Evolutionary conservation across 1,284 basidiomycete species (phyloP), one percentile per base, ranked within the genome.

Genomic region (Trichosporon coremiiforme): DNA sequence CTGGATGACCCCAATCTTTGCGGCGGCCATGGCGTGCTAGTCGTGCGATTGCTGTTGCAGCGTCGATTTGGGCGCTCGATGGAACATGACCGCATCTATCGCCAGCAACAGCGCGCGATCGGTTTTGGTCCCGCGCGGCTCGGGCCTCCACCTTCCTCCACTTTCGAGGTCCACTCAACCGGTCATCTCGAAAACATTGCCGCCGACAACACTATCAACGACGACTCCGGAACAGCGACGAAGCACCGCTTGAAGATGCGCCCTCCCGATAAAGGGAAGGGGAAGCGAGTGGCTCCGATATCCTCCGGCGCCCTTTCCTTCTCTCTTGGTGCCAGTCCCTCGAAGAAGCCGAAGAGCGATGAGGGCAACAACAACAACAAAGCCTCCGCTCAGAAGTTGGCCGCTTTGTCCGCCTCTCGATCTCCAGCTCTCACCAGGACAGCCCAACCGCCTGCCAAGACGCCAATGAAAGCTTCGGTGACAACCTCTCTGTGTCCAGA

Each of bases 1-100:
- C 73, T 82, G 79, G 9, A 80, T 64, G 7, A 76, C 69, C 7
- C 73, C 77, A 47, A 78, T 70, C 67, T 79, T 77, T 36, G 65
- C 53, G 74, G 75, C 75, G 20, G 77, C 72, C 77, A 80, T 79
- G n/a, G 65, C 74, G 68, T 35, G 15, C 22, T 64, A 38, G 41
- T 20, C 20, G 20, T 55, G 64, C 57, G 35, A 36, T 65, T 31
- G 47, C 35, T 65, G 53, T 38, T 33, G 36, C 22, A 62, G 38
- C 20, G 53, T 60, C 36, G 55, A 62, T 50, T 31, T 33, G 31
- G 31, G 31, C 31, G 29, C 64, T 50, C 64, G 12, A 45, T 22
- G 41, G 57, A 60, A 60, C 29, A 60, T 60, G 57, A 60, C 62
- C 36, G 33, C 62, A 38, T 22, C 29, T 33, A n/a, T 1, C 36